Evolutionary conservation across 805 yeast species (phyloP).

Genomic region (Teunomyces funiuensis): DNA sequence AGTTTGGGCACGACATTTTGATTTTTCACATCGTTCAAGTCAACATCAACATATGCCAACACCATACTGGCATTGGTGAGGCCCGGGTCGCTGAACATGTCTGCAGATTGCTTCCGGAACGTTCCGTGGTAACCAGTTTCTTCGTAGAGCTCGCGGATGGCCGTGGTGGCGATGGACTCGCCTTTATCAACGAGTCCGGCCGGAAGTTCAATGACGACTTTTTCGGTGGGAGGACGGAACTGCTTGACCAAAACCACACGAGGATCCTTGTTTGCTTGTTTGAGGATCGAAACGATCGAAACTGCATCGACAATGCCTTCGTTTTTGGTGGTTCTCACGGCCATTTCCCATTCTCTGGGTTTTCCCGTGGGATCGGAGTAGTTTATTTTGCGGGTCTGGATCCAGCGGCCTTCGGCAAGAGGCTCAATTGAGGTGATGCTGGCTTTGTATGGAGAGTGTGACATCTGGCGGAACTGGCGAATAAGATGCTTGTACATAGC

Average conservation of each 20-base stretch:
- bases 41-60: constrained; percentile 76
- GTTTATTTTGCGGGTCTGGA: constrained; percentile 58
- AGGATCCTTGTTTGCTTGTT: constrained; percentile 40
- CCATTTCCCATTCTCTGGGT: constrained; percentile 85
- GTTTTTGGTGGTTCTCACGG: constrained; percentile 64
- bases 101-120: constrained; percentile 34
- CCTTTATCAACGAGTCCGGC: constrained; percentile 91
- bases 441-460: constrained; percentile 36
- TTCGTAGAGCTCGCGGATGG: constrained; percentile 82
- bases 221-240: constrained; percentile 88
- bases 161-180: constrained; percentile 76
- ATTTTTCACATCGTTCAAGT: constrained; percentile 64
- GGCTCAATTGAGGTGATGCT: constrained; percentile 32
- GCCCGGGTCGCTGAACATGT: constrained; percentile 77
- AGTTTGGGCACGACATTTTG: constrained; percentile 65
- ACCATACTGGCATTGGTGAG: constrained; percentile 83
- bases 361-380: constrained; percentile 73
- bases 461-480: not conserved
- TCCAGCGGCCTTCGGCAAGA: constrained; percentile 43
- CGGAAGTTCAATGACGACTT: constrained; percentile 89
- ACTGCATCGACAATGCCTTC: constrained; percentile 78
- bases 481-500: too few relatives aligned
- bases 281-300: constrained; percentile 76
- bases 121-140: constrained; percentile 91
- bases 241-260: constrained; percentile 74